Evolutionary conservation across 768 basidiomycete species (phyloP).

Genomic region (Vishniacozyma victoriae): DNA sequence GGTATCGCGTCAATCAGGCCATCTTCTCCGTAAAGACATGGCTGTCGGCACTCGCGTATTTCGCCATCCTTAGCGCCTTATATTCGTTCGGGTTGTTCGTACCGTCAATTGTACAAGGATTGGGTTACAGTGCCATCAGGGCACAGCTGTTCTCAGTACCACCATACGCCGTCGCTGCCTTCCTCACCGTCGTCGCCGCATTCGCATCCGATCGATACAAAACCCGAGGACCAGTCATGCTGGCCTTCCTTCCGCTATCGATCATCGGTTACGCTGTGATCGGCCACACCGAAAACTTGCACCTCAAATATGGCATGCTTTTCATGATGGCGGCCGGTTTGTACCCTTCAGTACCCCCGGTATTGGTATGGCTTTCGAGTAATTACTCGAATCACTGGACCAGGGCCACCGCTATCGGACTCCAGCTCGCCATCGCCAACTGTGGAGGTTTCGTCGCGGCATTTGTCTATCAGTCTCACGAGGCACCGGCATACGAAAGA

Average conservation of each 20-base stretch:
- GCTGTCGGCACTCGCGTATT: constrained; percentile 27
- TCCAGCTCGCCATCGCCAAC: constrained; percentile 34
- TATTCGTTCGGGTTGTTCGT: constrained; percentile 35
- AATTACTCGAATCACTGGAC: constrained; percentile 21
- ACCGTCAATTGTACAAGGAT: constrained; percentile 26
- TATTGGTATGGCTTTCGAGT: constrained; percentile 32
- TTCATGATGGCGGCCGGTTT: constrained; percentile 32
- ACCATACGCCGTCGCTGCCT: constrained; percentile 30
- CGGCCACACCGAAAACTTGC: constrained; percentile 5
- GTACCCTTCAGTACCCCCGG: constrained; percentile 31
- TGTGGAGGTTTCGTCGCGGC: constrained; percentile 31
- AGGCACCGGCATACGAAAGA: constrained; percentile 19
- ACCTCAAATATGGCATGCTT: constrained; percentile 27
- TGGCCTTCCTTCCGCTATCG: constrained; percentile 29
- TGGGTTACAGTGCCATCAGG: constrained; percentile 25
- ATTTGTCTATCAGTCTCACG: constrained; percentile 18
- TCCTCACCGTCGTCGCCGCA: constrained; percentile 21
- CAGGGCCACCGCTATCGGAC: constrained; percentile 27
- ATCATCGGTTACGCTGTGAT: constrained; percentile 33
- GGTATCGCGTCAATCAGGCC: constrained; percentile 18
- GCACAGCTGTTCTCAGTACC: constrained; percentile 37
- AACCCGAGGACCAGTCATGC: constrained; percentile 32
- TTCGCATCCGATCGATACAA: constrained; percentile 24
- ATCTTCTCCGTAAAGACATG: constrained; percentile 25
- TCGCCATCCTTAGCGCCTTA: constrained; percentile 26